A percentile compares a stretch with the other conserved stretches of the same genome.
phyloP scores from a whole-genome alignment of 768 basidiomycete genomes.

The Cystofilobasidium ferigula region DNA sequence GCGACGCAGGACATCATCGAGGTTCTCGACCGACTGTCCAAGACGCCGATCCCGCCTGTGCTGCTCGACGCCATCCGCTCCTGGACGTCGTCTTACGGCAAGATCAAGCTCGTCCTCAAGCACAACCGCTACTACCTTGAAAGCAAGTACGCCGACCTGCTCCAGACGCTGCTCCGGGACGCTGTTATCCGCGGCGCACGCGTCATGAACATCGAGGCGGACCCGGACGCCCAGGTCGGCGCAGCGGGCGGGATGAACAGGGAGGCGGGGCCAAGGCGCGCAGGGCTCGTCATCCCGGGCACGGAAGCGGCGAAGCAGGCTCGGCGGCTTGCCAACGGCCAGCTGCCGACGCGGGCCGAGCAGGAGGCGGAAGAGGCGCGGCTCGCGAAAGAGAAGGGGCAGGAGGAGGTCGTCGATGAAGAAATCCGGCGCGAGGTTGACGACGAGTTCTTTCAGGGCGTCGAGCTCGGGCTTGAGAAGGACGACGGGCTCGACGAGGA shows the following conservation, averaged over 20 bases:
- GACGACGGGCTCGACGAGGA: conserved; percentile 92
- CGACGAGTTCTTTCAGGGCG: conserved; percentile 26
- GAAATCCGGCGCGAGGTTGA: conserved; percentile 21
- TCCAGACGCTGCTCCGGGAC: conserved; percentile 79
- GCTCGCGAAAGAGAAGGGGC: conserved; percentile 29
- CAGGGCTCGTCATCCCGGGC: conserved; percentile 75
- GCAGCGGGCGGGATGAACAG: conserved; percentile 66
- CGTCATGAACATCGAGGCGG: conserved; percentile 46
- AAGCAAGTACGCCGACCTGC: conserved; percentile 83
- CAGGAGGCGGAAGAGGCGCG: conserved; percentile 7
- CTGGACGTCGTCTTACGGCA: conserved; percentile 90
- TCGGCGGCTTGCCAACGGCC: conserved; percentile 40
- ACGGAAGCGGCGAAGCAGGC: conserved; percentile 49
- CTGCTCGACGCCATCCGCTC: conserved; percentile 80
- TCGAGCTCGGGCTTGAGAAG: conserved; percentile 21
- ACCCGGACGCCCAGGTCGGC: conserved; percentile 53
- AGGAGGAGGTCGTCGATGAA: conserved; percentile 43
- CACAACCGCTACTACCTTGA: conserved; percentile 97
- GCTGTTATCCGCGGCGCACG: conserved; percentile 71
- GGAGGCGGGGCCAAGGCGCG: conserved; percentile 57
- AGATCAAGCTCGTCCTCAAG: conserved; percentile 94
- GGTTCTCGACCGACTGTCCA: conserved; percentile 48
- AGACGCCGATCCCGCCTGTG: conserved; percentile 67
- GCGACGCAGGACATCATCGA: conserved; percentile 98
- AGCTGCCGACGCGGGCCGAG: neutral